A percentile compares a stretch with the other conserved stretches of the same genome.
These are phyloP conservation scores for Colletotrichum tabaci DNA, from an alignment of 2,329 filamentous ascomycete genomes.

Conservation along the genomic window DNA sequence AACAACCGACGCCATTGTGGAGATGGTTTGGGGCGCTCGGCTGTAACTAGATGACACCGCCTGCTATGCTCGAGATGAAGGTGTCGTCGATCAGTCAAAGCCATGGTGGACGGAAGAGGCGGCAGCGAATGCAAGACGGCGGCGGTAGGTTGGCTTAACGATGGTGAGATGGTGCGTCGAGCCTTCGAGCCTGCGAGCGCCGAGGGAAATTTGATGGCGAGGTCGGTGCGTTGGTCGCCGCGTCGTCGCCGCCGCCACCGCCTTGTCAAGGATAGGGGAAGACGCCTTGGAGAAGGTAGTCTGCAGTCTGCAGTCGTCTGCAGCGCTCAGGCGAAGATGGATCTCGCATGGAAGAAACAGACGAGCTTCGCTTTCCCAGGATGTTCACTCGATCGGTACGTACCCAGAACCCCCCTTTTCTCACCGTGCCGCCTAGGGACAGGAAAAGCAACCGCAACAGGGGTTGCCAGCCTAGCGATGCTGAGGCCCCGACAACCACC, in stretches of 20 bases:
- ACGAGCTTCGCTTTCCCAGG: constrained; percentile 4
- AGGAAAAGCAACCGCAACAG: constrained; percentile 5
- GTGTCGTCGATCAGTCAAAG: constrained; percentile 29
- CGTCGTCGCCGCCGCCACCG: not conserved
- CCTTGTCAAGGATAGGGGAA: not conserved
- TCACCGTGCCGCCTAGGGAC: not conserved
- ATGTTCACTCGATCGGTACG: constrained; percentile 5
- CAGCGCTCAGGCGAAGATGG: not conserved
- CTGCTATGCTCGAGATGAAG: constrained; percentile 39
- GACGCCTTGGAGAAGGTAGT: not conserved
- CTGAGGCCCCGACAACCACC: not conserved
- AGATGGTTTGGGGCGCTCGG: constrained; percentile 30
- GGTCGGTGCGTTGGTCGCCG: constrained; percentile 28
- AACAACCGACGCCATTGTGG: constrained; percentile 27
- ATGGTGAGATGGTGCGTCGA: constrained; percentile 27
- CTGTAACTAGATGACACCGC: constrained; percentile 35
- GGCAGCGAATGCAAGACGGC: constrained; percentile 36
- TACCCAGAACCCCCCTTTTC: not conserved
- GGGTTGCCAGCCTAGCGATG: not conserved
- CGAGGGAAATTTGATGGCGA: constrained; percentile 30
- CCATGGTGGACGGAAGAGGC: constrained; percentile 33
- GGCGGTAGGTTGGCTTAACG: constrained; percentile 33
- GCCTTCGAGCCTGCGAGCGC: constrained; percentile 26
- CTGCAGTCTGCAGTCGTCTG: not conserved
- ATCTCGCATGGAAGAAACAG: not conserved